Conservation (phyloP, 1,284 basidiomycete genomes). For the Heliocybe sulcata region DNA sequence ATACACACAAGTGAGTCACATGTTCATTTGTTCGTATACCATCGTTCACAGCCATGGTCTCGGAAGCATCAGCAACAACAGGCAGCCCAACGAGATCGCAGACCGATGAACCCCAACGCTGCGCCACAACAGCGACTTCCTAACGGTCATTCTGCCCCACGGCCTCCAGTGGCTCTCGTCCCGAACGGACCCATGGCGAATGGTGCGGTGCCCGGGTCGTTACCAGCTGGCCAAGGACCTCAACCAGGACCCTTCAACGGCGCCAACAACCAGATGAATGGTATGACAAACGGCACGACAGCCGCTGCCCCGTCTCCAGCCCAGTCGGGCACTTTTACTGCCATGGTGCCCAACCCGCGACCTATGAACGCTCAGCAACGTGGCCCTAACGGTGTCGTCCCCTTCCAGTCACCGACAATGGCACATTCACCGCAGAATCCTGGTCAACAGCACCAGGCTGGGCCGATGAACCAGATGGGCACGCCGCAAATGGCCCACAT, state of each 20-base stretch:
- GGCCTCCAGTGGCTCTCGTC: slow-evolving; percentile 16
- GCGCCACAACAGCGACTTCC: background rate
- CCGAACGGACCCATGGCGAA: slow-evolving; percentile 12
- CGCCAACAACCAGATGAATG: background rate
- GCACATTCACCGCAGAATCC: slow-evolving; percentile 30
- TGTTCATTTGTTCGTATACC: slow-evolving; percentile 5
- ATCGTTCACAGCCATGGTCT: slow-evolving; percentile 4
- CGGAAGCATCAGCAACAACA: slow-evolving; percentile 20
- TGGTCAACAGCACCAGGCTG: slow-evolving; percentile 18
- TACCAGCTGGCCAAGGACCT: background rate
- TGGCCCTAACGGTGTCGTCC: slow-evolving; percentile 28
- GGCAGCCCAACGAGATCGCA: slow-evolving; percentile 4
- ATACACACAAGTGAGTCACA: slow-evolving; percentile 54
- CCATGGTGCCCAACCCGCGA: slow-evolving; percentile 25
- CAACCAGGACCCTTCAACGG: slow-evolving; percentile 7
- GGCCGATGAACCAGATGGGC: slow-evolving; percentile 41
- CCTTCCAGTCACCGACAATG: slow-evolving; percentile 37
- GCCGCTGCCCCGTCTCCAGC: background rate
- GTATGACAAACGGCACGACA: background rate
- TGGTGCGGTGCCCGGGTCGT: background rate
- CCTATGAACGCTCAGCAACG: slow-evolving; percentile 26
- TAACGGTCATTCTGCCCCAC: slow-evolving; percentile 1
- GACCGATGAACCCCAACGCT: background rate
- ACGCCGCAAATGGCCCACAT: slow-evolving; percentile 40
- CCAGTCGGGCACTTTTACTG: background rate